Percentiles rank a stretch among this genome's conserved stretches.
Conservation (phyloP, 768 basidiomycete genomes). For the Tricholoma furcatifolium region DNA sequence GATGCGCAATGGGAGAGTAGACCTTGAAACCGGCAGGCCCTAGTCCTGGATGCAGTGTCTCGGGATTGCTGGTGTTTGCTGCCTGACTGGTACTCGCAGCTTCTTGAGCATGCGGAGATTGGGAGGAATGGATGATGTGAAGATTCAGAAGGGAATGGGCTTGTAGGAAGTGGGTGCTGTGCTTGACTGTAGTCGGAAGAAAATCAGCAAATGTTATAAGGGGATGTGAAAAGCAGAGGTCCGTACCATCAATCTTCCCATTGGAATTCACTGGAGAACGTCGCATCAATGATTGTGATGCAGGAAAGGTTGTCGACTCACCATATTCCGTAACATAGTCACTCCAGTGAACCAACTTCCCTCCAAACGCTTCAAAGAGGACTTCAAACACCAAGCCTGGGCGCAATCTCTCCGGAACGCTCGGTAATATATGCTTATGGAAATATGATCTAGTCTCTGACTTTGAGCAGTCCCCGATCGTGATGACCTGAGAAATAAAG, state of each 20-base stretch:
- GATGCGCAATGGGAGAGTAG: slow-evolving; percentile 46
- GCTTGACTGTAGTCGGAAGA: slow-evolving; percentile 51
- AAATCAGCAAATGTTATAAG: neutral
- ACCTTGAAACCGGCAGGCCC: slow-evolving; percentile 64
- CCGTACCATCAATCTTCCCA: slow-evolving; percentile 69
- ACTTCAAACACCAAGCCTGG: slow-evolving; percentile 63
- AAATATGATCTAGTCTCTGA: slow-evolving; percentile 68
- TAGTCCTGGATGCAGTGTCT: slow-evolving; percentile 57
- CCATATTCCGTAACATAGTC: slow-evolving; percentile 78
- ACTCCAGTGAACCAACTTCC: slow-evolving; percentile 80
- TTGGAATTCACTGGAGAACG: slow-evolving; percentile 62
- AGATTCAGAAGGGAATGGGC: slow-evolving; percentile 82
- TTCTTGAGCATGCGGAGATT: slow-evolving; percentile 40
- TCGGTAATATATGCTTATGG: slow-evolving; percentile 60
- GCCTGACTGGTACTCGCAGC: slow-evolving; percentile 28
- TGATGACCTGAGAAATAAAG: slow-evolving; percentile 52
- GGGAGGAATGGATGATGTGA: slow-evolving; percentile 83
- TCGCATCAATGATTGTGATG: neutral
- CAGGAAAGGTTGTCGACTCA: slow-evolving; percentile 27
- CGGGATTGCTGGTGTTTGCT: slow-evolving; percentile 37
- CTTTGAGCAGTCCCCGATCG: slow-evolving; percentile 78
- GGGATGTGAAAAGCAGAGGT: neutral
- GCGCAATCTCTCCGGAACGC: slow-evolving; percentile 63
- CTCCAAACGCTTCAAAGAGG: slow-evolving; percentile 79
- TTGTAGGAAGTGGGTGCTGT: slow-evolving; percentile 82